Percentiles rank a stretch among this genome's conserved stretches.
These are phyloP conservation scores for Rhazya stricta DNA, from an alignment of 257 asterid genomes.

Conservation along the genomic window DNA sequence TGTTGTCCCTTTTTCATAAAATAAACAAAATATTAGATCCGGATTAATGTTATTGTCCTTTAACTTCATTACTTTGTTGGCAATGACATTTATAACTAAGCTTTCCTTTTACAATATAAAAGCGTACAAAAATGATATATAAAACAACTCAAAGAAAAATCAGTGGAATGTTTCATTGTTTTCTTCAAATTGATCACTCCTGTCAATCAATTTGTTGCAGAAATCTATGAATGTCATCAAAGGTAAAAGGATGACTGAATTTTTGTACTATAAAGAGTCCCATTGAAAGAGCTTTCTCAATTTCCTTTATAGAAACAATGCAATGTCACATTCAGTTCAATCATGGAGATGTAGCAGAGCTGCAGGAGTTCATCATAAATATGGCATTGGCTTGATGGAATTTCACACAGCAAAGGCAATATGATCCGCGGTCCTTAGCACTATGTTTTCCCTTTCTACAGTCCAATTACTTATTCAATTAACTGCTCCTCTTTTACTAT, in stretches of 20 bases:
- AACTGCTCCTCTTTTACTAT: neutral
- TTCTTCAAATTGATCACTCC: too few species aligned
- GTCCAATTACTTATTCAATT: neutral
- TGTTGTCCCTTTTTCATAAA: too few species aligned
- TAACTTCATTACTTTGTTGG: too few species aligned
- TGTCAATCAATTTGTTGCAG: too few species aligned
- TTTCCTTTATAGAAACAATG: neutral
- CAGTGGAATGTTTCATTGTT: too few species aligned
- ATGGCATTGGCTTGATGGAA: neutral
- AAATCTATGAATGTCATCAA: too few species aligned
- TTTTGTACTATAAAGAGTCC: neutral
- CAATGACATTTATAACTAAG: too few species aligned
- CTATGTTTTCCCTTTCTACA: neutral
- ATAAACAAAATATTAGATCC: too few species aligned
- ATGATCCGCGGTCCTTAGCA: neutral
- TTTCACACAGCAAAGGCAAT: neutral
- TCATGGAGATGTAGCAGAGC: neutral
- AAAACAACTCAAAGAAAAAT: too few species aligned
- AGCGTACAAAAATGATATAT: too few species aligned
- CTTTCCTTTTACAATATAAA: too few species aligned
- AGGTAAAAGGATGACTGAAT: neutral
- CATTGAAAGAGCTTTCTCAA: neutral
- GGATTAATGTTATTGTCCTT: too few species aligned
- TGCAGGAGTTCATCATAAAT: neutral
- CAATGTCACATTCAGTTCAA: neutral